A percentile compares a stretch with the other conserved stretches of the same genome.
These are phyloP conservation scores for Xylaria sp. DNA, from an alignment of 2,329 filamentous ascomycete species.

Conservation along the genomic window DNA sequence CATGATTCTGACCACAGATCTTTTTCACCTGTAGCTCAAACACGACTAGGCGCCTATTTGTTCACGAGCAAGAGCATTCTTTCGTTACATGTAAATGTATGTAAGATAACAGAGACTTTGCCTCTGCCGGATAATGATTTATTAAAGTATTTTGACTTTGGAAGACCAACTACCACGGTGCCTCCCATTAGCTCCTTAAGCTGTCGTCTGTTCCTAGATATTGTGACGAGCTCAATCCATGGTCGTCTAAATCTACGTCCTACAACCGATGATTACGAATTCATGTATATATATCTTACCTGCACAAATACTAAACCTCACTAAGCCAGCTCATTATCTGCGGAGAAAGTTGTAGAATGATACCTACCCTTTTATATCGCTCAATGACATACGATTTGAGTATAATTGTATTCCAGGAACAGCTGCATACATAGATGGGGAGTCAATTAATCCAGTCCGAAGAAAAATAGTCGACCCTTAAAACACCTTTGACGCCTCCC, in stretches of 20 bases:
- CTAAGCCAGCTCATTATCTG: not conserved
- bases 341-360: not conserved
- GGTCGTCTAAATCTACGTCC: not conserved
- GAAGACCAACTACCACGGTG: too few relatives aligned
- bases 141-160: too few relatives aligned
- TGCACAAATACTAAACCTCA: not conserved
- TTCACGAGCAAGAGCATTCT: too few relatives aligned
- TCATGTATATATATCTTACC: not conserved
- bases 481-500: conserved; percentile 27
- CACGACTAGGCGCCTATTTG: too few relatives aligned
- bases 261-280: not conserved
- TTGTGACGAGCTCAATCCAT: not conserved
- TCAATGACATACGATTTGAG: not conserved
- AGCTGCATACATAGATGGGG: conserved; percentile 16
- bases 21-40: too few relatives aligned
- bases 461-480: conserved; percentile 2
- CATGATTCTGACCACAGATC: too few relatives aligned
- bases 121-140: too few relatives aligned
- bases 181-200: too few relatives aligned
- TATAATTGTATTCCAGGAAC: conserved; percentile 22
- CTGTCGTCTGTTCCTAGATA: not conserved
- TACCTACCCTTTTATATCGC: not conserved
- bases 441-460: conserved; percentile 20
- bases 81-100: too few relatives aligned
- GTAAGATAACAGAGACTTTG: too few relatives aligned